Evolutionary conservation across 176 grass and related monocot species (phyloP).

Genomic region (Carex pumila): DNA sequence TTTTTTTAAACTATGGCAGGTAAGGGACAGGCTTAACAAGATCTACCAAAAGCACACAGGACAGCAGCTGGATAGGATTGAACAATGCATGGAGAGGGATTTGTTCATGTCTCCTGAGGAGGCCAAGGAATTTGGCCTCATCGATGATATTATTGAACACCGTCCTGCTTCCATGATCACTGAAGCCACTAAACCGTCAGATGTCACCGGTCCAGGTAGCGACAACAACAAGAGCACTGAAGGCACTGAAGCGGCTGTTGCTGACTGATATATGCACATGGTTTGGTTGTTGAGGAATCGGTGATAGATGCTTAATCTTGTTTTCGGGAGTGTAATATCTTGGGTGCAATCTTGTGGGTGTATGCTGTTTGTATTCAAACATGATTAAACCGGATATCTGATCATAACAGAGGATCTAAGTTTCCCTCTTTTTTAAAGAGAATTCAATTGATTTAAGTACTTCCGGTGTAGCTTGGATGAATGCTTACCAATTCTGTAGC

Average conservation of each 20-base stretch:
- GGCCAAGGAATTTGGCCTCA: conserved; percentile 68
- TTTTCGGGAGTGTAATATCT: background rate
- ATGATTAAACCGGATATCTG: conserved; percentile 5
- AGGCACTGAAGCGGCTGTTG: conserved; percentile 42
- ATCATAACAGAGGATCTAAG: background rate
- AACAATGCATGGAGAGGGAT: conserved; percentile 78
- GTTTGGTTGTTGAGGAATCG: background rate
- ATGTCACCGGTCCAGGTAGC: background rate
- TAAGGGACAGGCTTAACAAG: conserved; percentile 69
- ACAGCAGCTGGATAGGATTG: conserved; percentile 46
- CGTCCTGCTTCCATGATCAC: conserved; percentile 49
- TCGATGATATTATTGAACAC: conserved; percentile 85
- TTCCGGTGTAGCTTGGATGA: background rate
- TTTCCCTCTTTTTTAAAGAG: background rate
- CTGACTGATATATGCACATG: conserved; percentile 30
- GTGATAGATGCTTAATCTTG: conserved; percentile 6
- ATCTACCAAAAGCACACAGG: conserved; percentile 79
- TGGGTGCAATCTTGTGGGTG: background rate
- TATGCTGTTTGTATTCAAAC: background rate
- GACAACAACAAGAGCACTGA: conserved; percentile 35
- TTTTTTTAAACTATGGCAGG: background rate
- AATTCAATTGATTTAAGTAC: background rate
- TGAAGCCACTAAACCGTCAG: conserved; percentile 21
- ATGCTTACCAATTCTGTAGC: background rate
- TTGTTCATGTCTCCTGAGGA: conserved; percentile 89